Conservation (phyloP, 2,329 filamentous ascomycete species). For the Ophiostoma piceae region DNA sequence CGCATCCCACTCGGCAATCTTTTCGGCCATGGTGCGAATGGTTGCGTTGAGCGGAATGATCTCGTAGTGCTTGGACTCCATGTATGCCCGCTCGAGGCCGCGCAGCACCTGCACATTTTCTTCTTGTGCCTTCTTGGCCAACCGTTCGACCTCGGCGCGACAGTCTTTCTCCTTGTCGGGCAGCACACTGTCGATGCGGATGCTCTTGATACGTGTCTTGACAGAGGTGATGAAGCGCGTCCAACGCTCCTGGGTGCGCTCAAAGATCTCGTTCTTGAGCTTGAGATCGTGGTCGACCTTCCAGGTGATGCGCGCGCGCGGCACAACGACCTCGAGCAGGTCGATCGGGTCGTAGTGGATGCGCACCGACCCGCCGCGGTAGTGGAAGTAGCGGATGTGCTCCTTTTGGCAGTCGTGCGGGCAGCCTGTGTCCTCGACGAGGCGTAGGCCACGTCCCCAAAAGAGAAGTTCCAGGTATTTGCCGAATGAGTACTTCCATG, state of each 20-base stretch:
- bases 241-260: slow-evolving; percentile 73
- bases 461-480: slow-evolving; percentile 98
- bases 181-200: slow-evolving; percentile 84
- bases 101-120: slow-evolving; percentile 70
- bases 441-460: slow-evolving; percentile 80
- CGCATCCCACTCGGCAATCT: slow-evolving; percentile 87
- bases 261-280: slow-evolving; percentile 88
- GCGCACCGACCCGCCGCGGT: slow-evolving; percentile 75
- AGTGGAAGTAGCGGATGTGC: slow-evolving; percentile 88
- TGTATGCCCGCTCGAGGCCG: slow-evolving; percentile 84
- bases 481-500: slow-evolving; percentile 97
- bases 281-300: slow-evolving; percentile 92
- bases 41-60: slow-evolving; percentile 88
- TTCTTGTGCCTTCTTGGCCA: slow-evolving; percentile 75
- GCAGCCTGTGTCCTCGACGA: slow-evolving; percentile 61
- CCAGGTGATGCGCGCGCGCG: slow-evolving; percentile 86
- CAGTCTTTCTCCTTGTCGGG: slow-evolving; percentile 82
- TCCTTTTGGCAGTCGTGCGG: slow-evolving; percentile 89
- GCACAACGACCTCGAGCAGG: slow-evolving; percentile 89
- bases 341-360: slow-evolving; percentile 92
- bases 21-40: slow-evolving; percentile 85
- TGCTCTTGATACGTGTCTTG: slow-evolving; percentile 74
- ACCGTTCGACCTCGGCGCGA: slow-evolving; percentile 69
- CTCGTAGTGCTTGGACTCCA: slow-evolving; percentile 92
- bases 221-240: slow-evolving; percentile 85